A percentile compares a stretch with the other conserved stretches of the same genome.
Evolutionary conservation across 192 early-diverging fungal species (phyloP).

Genomic region (Entomortierella lignicola): DNA sequence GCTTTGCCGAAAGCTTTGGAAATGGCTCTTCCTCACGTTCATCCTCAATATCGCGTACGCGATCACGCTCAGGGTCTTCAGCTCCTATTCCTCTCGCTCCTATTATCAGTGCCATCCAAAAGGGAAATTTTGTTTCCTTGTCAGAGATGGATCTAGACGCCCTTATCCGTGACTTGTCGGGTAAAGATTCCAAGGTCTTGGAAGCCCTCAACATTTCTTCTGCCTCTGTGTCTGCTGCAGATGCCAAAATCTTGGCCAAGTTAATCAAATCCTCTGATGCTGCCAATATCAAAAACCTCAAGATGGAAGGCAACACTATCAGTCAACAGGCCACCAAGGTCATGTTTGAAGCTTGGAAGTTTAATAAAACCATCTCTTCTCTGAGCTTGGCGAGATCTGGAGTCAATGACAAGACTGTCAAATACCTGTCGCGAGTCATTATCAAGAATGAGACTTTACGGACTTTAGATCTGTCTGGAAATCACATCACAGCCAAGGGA

Average conservation of each 20-base stretch:
- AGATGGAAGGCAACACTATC: slow-evolving; percentile 50
- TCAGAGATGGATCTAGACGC: slow-evolving; percentile 44
- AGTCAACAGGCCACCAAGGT: slow-evolving; percentile 51
- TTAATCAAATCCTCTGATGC: slow-evolving; percentile 48
- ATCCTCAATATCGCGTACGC: slow-evolving; percentile 29
- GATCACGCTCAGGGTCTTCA: slow-evolving; percentile 15
- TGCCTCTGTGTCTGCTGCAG: slow-evolving; percentile 32
- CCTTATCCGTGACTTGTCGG: slow-evolving; percentile 38
- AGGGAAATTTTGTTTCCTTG: slow-evolving; percentile 46
- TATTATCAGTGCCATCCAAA: slow-evolving; percentile 46
- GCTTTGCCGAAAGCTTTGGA: neutral
- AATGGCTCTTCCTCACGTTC: slow-evolving; percentile 32
- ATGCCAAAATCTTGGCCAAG: slow-evolving; percentile 54
- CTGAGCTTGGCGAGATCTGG: slow-evolving; percentile 54
- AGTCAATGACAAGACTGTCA: slow-evolving; percentile 58
- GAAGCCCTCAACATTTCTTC: slow-evolving; percentile 44
- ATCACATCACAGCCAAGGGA: slow-evolving; percentile 47
- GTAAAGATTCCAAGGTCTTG: slow-evolving; percentile 43
- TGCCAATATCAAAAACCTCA: slow-evolving; percentile 50
- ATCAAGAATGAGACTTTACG: slow-evolving; percentile 34
- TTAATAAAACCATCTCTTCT: slow-evolving; percentile 48
- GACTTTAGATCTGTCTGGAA: slow-evolving; percentile 53
- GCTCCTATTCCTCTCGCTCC: slow-evolving; percentile 34
- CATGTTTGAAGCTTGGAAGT: slow-evolving; percentile 54
- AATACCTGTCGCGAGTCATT: slow-evolving; percentile 48